phyloP scores from a whole-genome alignment of 306 rosid genomes.

The Luffa acutangula region DNA sequence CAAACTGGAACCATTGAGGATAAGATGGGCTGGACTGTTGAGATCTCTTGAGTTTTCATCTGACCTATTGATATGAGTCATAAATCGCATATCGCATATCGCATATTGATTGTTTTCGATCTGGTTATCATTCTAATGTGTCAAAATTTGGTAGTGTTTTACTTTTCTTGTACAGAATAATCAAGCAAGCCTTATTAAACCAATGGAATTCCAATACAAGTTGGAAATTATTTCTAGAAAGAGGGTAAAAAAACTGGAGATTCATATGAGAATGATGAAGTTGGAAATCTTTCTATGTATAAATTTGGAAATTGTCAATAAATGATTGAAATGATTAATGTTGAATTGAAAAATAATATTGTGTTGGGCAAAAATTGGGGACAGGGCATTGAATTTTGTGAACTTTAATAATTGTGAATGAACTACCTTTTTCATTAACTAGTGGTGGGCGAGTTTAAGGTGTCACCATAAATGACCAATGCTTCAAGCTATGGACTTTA shows the following conservation, averaged over 20 bases:
- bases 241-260: neutral
- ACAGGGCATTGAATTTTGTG: neutral
- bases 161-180: neutral
- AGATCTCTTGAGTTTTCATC: constrained; percentile 27
- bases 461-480: neutral
- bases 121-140: neutral
- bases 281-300: neutral
- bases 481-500: neutral
- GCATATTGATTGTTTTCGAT: neutral
- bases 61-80: neutral
- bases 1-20: constrained; percentile 53
- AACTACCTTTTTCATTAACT: neutral
- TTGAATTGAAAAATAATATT: neutral
- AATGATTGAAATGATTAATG: neutral
- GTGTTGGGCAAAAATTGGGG: neutral
- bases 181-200: neutral
- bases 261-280: neutral
- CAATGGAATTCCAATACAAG: neutral
- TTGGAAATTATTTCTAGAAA: neutral
- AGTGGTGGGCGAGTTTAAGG: neutral
- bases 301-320: neutral
- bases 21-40: constrained; percentile 60
- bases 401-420: constrained; percentile 2
- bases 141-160: neutral
- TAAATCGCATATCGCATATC: neutral